phyloP scores from a whole-genome alignment of 305 asterid genomes.

The Euphrasia arctica region DNA sequence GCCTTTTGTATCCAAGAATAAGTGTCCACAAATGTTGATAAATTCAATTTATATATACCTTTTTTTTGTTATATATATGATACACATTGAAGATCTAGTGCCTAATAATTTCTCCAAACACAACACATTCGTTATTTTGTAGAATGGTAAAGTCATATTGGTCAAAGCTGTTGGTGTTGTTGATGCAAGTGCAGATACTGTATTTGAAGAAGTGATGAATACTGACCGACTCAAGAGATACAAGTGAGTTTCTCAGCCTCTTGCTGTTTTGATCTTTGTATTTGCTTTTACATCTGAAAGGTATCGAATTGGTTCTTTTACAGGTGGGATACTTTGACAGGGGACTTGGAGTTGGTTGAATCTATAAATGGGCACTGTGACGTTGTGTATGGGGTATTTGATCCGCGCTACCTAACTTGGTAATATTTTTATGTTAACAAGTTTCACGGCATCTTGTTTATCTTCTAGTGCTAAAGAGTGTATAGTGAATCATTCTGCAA shows the following conservation, averaged over 20 bases:
- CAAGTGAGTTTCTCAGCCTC: constrained; percentile 54
- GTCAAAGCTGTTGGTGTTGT: constrained; percentile 97
- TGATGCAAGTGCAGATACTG: constrained; percentile 92
- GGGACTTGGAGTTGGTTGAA: constrained; percentile 89
- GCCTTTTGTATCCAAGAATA: constrained; percentile 16
- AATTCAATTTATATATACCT: background rate
- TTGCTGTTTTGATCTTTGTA: constrained; percentile 12
- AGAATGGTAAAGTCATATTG: constrained; percentile 80
- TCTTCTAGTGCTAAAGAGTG: constrained; percentile 19
- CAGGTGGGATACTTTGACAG: constrained; percentile 98
- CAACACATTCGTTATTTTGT: constrained; percentile 27
- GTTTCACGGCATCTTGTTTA: constrained; percentile 25
- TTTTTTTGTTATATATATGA: constrained; percentile 9
- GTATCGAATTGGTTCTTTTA: constrained; percentile 37
- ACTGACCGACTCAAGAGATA: constrained; percentile 81
- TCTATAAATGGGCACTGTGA: constrained; percentile 78
- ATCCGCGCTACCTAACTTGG: constrained; percentile 79
- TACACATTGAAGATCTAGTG: constrained; percentile 6
- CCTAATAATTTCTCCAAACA: constrained; percentile 10
- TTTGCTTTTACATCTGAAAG: constrained; percentile 27
- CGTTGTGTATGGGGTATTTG: constrained; percentile 88
- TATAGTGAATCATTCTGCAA: constrained; percentile 13
- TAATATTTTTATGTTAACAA: constrained; percentile 33
- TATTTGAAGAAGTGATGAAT: constrained; percentile 76
- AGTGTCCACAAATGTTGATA: constrained; percentile 9